These are phyloP conservation scores for Leccinum disarticulatum DNA, from an alignment of 768 basidiomycete genomes.

Conservation along the genomic window DNA sequence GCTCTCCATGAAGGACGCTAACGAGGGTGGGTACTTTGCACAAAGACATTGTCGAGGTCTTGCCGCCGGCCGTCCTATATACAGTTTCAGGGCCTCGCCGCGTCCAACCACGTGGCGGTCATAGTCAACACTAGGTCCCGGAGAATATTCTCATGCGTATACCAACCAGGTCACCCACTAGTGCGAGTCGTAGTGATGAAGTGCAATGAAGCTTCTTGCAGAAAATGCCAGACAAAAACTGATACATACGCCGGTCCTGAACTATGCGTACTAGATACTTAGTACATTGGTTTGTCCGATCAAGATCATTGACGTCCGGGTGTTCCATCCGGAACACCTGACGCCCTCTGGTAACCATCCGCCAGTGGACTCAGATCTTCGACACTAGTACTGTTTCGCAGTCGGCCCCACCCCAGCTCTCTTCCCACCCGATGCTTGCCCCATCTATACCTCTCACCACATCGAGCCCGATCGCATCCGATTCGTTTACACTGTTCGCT, in stretches of 20 bases:
- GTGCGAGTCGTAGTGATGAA: too few relatives aligned
- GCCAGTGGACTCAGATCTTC: neutral
- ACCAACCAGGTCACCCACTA: too few relatives aligned
- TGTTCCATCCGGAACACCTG: neutral
- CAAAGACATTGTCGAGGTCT: slow-evolving; percentile 12
- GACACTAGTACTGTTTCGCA: neutral
- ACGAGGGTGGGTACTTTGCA: neutral
- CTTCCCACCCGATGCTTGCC: neutral
- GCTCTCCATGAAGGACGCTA: slow-evolving; percentile 16
- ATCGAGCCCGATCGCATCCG: neutral
- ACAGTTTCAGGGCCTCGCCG: slow-evolving; percentile 8
- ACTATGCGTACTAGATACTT: too few relatives aligned
- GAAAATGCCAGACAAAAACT: too few relatives aligned
- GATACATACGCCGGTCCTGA: neutral
- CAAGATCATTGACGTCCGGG: neutral
- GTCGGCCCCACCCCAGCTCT: neutral
- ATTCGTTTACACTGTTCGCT: neutral
- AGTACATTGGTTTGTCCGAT: too few relatives aligned
- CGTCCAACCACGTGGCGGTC: neutral
- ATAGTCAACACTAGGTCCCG: neutral
- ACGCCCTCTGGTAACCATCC: neutral
- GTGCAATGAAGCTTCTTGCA: too few relatives aligned
- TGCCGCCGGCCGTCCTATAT: neutral
- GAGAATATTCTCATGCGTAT: neutral
- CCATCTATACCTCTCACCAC: neutral